phyloP scores from a whole-genome alignment of 768 basidiomycete genomes.

The Stropharia rugosoannulata region DNA sequence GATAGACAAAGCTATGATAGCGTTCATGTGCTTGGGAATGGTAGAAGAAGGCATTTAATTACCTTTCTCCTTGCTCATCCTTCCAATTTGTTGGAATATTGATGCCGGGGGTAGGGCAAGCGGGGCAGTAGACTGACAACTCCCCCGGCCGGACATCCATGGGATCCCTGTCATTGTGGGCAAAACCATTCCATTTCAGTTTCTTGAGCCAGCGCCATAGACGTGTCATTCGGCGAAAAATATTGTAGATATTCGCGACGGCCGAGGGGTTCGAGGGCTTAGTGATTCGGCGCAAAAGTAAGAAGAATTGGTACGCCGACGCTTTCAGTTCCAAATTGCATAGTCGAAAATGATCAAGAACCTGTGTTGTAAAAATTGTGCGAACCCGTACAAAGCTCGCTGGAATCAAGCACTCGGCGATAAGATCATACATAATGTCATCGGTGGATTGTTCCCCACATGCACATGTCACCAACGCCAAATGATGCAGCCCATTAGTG shows the following conservation, averaged over 20 bases:
- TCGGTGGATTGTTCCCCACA: too few relatives aligned
- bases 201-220: not conserved
- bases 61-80: not conserved
- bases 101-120: constrained; percentile 24
- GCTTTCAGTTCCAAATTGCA: not conserved
- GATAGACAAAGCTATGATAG: too few relatives aligned
- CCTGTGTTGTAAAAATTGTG: not conserved
- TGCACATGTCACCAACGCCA: too few relatives aligned
- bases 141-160: too few relatives aligned
- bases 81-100: constrained; percentile 25
- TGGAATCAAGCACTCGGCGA: not conserved
- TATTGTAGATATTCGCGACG: not conserved
- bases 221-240: not conserved
- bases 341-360: not conserved
- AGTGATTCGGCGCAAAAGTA: not conserved
- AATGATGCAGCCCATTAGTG: too few relatives aligned
- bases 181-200: constrained; percentile 13
- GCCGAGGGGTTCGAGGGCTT: not conserved
- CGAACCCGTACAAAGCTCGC: not conserved
- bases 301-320: not conserved
- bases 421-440: not conserved
- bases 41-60: too few relatives aligned
- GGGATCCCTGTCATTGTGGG: not conserved
- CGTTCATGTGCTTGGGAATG: too few relatives aligned
- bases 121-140: constrained; percentile 19